phyloP scores from a whole-genome alignment of 805 yeast genomes.

The Candida odintsovae region DNA sequence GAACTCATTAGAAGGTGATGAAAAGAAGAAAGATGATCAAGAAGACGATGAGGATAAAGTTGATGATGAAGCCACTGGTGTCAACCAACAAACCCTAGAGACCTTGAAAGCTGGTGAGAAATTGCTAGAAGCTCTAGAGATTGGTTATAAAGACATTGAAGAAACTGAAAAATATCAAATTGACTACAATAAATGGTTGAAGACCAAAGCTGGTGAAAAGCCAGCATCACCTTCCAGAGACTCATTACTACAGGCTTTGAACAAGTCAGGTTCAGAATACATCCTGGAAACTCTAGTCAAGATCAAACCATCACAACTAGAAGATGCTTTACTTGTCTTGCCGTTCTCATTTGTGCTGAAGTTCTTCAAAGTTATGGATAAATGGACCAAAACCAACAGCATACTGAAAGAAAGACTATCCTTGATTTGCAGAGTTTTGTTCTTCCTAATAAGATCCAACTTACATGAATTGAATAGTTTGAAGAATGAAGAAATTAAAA shows the following conservation, averaged over 20 bases:
- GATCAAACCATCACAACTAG: slow-evolving; percentile 79
- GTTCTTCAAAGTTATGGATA: slow-evolving; percentile 65
- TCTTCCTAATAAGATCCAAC: slow-evolving; percentile 67
- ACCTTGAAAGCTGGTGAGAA: slow-evolving; percentile 50
- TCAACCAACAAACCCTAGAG: slow-evolving; percentile 79
- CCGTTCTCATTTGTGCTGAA: slow-evolving; percentile 81
- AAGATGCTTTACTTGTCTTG: slow-evolving; percentile 85
- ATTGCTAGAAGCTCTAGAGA: slow-evolving; percentile 26
- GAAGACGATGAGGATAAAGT: slow-evolving; percentile 36
- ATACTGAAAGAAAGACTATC: slow-evolving; percentile 49
- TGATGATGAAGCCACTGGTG: slow-evolving; percentile 54
- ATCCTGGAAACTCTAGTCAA: slow-evolving; percentile 65
- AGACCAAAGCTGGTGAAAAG: slow-evolving; percentile 38
- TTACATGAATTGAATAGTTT: slow-evolving; percentile 74
- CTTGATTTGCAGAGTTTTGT: slow-evolving; percentile 66
- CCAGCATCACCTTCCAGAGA: slow-evolving; percentile 61
- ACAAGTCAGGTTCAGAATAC: slow-evolving; percentile 67
- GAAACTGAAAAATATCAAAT: slow-evolving; percentile 44
- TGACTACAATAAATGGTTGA: slow-evolving; percentile 35
- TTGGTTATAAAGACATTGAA: slow-evolving; percentile 68
- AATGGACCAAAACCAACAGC: slow-evolving; percentile 55
- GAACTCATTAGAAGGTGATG: slow-evolving; percentile 58
- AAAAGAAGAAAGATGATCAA: slow-evolving; percentile 31
- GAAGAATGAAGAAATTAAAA: slow-evolving; percentile 56
- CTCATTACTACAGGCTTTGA: slow-evolving; percentile 69